phyloP scores from a whole-genome alignment of 2,329 filamentous ascomycete genomes.

The Botrytis tulipae region DNA sequence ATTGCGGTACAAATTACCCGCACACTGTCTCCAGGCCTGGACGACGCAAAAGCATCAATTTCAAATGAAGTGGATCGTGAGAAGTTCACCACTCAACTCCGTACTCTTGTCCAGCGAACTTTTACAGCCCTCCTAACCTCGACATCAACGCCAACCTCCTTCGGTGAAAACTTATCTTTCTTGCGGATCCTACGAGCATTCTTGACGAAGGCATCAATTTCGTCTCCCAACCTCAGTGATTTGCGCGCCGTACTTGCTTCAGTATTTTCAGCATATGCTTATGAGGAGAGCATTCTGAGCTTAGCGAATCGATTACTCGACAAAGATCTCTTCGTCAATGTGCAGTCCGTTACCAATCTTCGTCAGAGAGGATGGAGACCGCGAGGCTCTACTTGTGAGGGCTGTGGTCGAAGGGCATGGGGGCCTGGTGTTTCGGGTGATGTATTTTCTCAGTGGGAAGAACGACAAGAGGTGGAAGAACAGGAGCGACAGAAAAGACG shows the following conservation, averaged over 20 bases:
- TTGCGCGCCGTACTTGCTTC: constrained; percentile 80
- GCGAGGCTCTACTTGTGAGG: constrained; percentile 81
- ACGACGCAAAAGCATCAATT: constrained; percentile 36
- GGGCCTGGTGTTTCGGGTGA: constrained; percentile 77
- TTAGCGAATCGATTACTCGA: constrained; percentile 86
- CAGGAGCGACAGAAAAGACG: constrained; percentile 40
- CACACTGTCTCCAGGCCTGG: constrained; percentile 57
- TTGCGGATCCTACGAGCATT: constrained; percentile 87
- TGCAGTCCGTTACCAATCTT: constrained; percentile 70
- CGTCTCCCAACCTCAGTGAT: constrained; percentile 83
- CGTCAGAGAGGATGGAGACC: constrained; percentile 88
- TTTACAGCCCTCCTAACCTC: constrained; percentile 83
- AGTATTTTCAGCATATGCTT: constrained; percentile 93
- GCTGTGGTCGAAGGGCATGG: constrained; percentile 80
- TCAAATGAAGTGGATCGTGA: constrained; percentile 49
- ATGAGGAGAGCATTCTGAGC: constrained; percentile 84
- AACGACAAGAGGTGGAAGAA: constrained; percentile 51
- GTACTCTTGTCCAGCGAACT: constrained; percentile 80
- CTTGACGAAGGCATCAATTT: constrained; percentile 74
- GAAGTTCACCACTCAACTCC: constrained; percentile 65
- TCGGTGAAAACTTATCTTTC: constrained; percentile 66
- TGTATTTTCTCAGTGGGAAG: constrained; percentile 81
- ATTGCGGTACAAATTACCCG: constrained; percentile 62
- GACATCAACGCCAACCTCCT: constrained; percentile 52
- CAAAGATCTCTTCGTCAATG: constrained; percentile 81